A percentile compares a stretch with the other conserved stretches of the same genome.
These are phyloP conservation scores for Podospora bellae-mahoneyi DNA, from an alignment of 495 filamentous ascomycete species.

Conservation along the genomic window DNA sequence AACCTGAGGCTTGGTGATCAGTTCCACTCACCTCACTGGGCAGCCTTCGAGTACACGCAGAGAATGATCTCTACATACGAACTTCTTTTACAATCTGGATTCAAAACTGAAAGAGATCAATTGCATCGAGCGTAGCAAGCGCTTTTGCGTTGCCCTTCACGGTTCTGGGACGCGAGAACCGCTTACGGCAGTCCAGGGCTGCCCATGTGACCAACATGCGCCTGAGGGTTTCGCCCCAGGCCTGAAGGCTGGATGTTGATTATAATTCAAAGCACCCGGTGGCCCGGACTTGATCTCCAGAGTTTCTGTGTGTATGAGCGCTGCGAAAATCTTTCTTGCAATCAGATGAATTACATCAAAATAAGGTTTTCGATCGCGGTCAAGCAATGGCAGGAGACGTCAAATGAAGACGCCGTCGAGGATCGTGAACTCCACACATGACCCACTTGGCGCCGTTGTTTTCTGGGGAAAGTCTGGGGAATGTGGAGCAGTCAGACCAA, in stretches of 20 bases:
- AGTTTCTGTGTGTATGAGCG: not conserved
- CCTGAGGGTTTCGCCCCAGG: not conserved
- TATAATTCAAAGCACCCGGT: not conserved
- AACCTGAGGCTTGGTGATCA: not conserved
- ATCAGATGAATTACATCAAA: not conserved
- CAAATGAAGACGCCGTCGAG: constrained; percentile 9
- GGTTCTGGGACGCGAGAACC: too few relatives aligned
- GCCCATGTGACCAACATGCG: not conserved
- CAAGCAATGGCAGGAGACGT: not conserved
- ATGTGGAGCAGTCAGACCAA: constrained; percentile 22
- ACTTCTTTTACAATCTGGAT: not conserved
- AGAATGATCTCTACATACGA: too few relatives aligned
- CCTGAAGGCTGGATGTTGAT: not conserved
- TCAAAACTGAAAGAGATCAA: not conserved
- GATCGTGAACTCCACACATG: constrained; percentile 25
- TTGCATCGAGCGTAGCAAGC: not conserved
- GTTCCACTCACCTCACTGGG: not conserved
- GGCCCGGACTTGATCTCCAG: not conserved
- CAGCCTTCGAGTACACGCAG: not conserved
- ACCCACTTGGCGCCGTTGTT: constrained; percentile 10
- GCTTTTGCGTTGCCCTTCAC: not conserved
- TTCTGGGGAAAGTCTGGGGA: constrained; percentile 33
- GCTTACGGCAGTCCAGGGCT: not conserved
- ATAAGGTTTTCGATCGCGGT: not conserved
- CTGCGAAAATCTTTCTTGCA: not conserved